Evolutionary conservation across 768 basidiomycete species (phyloP), one percentile per base, ranked within the genome.

Genomic region (Pisolithus marmoratus): DNA sequence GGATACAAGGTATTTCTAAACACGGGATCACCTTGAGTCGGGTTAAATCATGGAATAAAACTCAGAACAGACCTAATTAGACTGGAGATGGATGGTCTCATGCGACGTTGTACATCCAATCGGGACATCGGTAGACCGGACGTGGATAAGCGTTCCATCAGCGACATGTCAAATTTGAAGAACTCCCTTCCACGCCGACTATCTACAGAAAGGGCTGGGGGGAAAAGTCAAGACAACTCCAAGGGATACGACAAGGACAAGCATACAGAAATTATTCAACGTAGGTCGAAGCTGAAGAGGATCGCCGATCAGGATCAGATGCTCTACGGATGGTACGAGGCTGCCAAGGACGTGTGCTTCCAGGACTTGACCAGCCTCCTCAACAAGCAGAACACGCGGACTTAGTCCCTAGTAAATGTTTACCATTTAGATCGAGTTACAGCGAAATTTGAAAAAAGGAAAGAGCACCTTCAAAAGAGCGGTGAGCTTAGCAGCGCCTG

Each of bases 291-390:
- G 73, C 65, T 90, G 89, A 2, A 78, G 72, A 6, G 88, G 89
- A 55, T 91, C 89, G 0, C 89, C 89, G n/a, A 90, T 89, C 40
- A 83, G 71, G 52, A 91, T 87, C 20, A 90, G 70, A 37, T 90
- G 87, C 52, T 89, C 76, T 0, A 90, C 75, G 3, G 82, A 79
- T 0, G 76, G 74, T 2, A 86, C 85, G 1, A 89, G 71, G 37
- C 75, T 78, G 3, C 78, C 79, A 5, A 90, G 64, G 15, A 90
- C 74, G 55, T 90, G 88, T 3, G 88, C 84, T 66, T 90, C 88
- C 26, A 90, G 74, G 1, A 90, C 85, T 66, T 91, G 88, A 0
- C 88, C 89, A 0, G 89, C 88, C 62, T 90, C 89, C 63, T 91
- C 87, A 0, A 90, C 83, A 45, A 90, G 68, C 44, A 89, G 61